A percentile compares a stretch with the other conserved stretches of the same genome.
Evolutionary conservation across 169 alveolate genomes (phyloP).

Genomic region (Plasmodium falciparum): DNA sequence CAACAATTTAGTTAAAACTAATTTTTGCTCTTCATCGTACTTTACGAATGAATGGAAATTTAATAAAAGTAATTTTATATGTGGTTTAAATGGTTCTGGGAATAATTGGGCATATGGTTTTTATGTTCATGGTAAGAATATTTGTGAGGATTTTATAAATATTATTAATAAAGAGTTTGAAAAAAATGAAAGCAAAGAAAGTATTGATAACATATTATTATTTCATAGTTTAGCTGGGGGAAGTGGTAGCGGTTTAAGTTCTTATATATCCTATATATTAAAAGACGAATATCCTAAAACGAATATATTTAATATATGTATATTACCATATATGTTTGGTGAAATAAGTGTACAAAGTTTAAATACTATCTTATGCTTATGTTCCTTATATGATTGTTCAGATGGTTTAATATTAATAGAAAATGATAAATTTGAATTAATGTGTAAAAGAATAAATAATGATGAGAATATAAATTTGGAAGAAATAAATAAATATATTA

Average conservation of each 20-base stretch:
- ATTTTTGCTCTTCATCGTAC: not conserved
- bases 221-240: constrained; percentile 83
- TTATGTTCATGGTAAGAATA: constrained; percentile 69
- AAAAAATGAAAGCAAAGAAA: constrained; percentile 69
- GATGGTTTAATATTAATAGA: constrained; percentile 52
- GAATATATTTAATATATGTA: constrained; percentile 59
- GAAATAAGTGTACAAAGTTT: constrained; percentile 79
- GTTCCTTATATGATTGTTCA: constrained; percentile 69
- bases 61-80: constrained; percentile 32
- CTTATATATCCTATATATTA: constrained; percentile 67
- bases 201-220: constrained; percentile 74
- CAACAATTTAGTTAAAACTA: not conserved
- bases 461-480: constrained; percentile 60
- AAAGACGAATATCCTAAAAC: constrained; percentile 78
- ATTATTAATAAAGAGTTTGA: constrained; percentile 52
- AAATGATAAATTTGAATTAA: constrained; percentile 57
- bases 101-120: constrained; percentile 77
- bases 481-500: constrained; percentile 48
- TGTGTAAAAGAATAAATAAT: constrained; percentile 47
- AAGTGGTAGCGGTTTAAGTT: constrained; percentile 81
- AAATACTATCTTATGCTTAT: constrained; percentile 75
- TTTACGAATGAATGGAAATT: constrained; percentile 42
- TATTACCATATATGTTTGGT: constrained; percentile 79
- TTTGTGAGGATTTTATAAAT: constrained; percentile 45
- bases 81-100: constrained; percentile 75